Percentiles rank a stretch among this genome's conserved stretches.
Evolutionary conservation across 768 basidiomycete species (phyloP).

Genomic region (Saitozyma podzolica): DNA sequence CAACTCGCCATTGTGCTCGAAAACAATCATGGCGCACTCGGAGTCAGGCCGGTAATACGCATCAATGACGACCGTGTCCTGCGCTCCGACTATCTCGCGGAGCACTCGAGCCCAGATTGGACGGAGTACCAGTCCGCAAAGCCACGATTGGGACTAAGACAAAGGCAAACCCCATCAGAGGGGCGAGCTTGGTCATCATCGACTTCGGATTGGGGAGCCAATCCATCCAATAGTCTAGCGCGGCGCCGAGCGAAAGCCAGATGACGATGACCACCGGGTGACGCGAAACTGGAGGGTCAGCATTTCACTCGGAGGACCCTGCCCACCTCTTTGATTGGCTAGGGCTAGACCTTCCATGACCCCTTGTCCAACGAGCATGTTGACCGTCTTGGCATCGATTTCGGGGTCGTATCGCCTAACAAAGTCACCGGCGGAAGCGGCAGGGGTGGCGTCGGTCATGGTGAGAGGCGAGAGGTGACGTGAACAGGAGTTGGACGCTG

Average conservation of each 20-base stretch:
- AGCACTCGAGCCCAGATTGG: constrained; percentile 21
- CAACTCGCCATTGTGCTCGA: constrained; percentile 23
- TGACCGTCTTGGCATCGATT: constrained; percentile 21
- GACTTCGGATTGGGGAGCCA: constrained; percentile 14
- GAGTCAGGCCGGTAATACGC: constrained; percentile 19
- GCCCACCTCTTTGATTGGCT: constrained; percentile 1
- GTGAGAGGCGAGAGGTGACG: no score
- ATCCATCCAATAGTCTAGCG: constrained; percentile 16
- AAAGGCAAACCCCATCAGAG: constrained; percentile 27
- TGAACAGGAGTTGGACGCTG: no score
- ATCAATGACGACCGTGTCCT: constrained; percentile 22
- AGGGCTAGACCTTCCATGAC: constrained; percentile 38
- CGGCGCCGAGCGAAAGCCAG: constrained; percentile 13
- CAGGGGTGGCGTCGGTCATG: no score
- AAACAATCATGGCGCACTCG: constrained; percentile 9
- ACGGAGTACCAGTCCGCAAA: constrained; percentile 29
- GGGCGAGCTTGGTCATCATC: constrained; percentile 11
- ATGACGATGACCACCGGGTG: constrained; percentile 19
- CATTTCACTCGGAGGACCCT: background rate
- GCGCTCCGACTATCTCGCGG: constrained; percentile 7
- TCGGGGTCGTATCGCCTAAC: constrained; percentile 15
- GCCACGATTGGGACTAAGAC: constrained; percentile 24
- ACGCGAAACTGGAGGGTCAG: constrained; percentile 17
- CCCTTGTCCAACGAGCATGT: constrained; percentile 37
- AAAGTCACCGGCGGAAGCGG: background rate